Base-by-base conservation (phyloP, 164 flowering plant species). In the Magnolia kwangsiensis region DNA sequence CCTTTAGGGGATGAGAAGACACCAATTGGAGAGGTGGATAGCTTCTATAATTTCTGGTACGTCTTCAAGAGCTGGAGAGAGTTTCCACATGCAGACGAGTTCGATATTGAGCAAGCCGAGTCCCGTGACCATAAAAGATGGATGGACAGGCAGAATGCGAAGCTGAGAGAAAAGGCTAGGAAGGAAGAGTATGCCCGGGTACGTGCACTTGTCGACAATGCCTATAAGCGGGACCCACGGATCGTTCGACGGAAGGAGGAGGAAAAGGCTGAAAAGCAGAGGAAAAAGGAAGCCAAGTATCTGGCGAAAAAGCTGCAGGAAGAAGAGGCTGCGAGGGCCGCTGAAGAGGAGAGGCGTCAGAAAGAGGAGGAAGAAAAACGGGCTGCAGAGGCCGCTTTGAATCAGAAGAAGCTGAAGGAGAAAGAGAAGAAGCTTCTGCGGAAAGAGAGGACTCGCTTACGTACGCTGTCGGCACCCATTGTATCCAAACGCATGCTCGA, bases 101-200 rank as follows among this genome's bases (percentile, higher is more conserved):
- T 85, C 86, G 98, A 95, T 78, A 83, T 92, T 74, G 98, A 93
- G 85, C 96, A 95, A 83, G 94, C 98, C 4, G 98, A 95, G 76
- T 89, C 98, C 78, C 95, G 98, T 76, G 98, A 95, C 75, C 96
- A 95, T 75, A 92, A 83, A 81, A 89, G 98, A 78, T 95, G 98
- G 98, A 93, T 95, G 98, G 98, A 95, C 81, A 89, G 97, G 81
- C 98, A 95, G 84, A 95, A 95, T 82, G 90, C 94, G 8, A 95
- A 95, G 76, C 92, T 91, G 50, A 64, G 91, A 18, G 98, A 93
- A 79, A 93, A 89, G 81, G 94, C 98, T 8, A 90, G 96, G 83
- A 95, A 93, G 85, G 97, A 93, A 82, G 98, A 95, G 66, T 82
- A 85, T 83, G 87, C 85, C 9, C 85, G 98, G 19, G 71, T 95